A percentile compares a stretch with the other conserved stretches of the same genome.
Evolutionary conservation across 139 green algal species (phyloP).

Genomic region (Micromonas pusilla): DNA sequence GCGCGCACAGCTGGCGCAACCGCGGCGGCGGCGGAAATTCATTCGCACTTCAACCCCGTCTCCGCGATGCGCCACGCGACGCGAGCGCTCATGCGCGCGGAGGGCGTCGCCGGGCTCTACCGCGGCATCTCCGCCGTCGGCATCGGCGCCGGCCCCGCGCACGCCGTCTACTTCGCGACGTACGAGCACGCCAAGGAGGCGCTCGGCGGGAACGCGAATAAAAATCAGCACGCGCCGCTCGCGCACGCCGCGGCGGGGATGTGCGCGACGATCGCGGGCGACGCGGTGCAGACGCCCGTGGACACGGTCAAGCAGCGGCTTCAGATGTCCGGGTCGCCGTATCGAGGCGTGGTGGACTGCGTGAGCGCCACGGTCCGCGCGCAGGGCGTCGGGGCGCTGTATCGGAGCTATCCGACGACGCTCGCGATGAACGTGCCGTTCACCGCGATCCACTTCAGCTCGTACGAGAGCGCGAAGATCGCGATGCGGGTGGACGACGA

Average conservation of each 20-base stretch:
- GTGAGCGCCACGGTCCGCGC: constrained; percentile 45
- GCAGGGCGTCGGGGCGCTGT: constrained; percentile 79
- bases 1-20: neutral
- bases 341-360: constrained; percentile 57
- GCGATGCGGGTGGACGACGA: constrained; percentile 35
- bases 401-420: constrained; percentile 76
- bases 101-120: constrained; percentile 34
- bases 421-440: constrained; percentile 96
- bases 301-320: constrained; percentile 82
- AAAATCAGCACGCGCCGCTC: constrained; percentile 44
- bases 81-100: neutral
- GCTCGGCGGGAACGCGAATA: constrained; percentile 15
- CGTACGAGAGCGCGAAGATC: constrained; percentile 86
- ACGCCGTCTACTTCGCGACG: constrained; percentile 90
- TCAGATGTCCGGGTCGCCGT: constrained; percentile 68
- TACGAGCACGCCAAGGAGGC: constrained; percentile 80
- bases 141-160: constrained; percentile 63
- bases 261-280: constrained; percentile 76
- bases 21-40: neutral
- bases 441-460: constrained; percentile 83
- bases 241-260: constrained; percentile 43
- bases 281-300: constrained; percentile 45
- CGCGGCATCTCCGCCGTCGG: constrained; percentile 42
- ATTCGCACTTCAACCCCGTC: neutral
- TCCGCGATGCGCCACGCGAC: neutral